These are phyloP conservation scores for Amaranthus cruentus DNA, from an alignment of 148 eudicot genomes.

Conservation along the genomic window DNA sequence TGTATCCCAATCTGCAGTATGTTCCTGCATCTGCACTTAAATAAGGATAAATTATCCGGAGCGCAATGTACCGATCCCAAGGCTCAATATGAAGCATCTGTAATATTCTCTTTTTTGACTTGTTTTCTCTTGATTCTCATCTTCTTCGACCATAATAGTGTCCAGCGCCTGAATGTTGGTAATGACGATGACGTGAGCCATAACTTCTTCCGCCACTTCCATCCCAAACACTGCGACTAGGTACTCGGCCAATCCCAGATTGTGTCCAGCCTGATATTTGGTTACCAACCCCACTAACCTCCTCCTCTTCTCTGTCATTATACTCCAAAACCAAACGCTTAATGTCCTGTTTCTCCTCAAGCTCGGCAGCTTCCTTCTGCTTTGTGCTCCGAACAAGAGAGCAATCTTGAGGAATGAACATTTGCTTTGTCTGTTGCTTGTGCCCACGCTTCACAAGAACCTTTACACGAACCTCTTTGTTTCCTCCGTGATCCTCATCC, in stretches of 20 bases:
- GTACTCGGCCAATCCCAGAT: slow-evolving; percentile 44
- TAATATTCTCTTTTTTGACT: not conserved
- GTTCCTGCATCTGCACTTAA: not conserved
- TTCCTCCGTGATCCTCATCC: slow-evolving; percentile 77
- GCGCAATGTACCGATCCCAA: not conserved
- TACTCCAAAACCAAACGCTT: slow-evolving; percentile 89
- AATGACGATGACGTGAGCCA: slow-evolving; percentile 64
- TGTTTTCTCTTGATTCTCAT: slow-evolving; percentile 19
- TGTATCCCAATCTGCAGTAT: not conserved
- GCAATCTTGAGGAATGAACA: slow-evolving; percentile 90
- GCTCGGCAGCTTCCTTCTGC: slow-evolving; percentile 96
- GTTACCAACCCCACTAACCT: slow-evolving; percentile 50
- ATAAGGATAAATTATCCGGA: not conserved
- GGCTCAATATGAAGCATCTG: not conserved
- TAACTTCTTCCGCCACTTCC: slow-evolving; percentile 59
- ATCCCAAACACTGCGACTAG: slow-evolving; percentile 61
- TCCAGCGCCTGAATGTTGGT: slow-evolving; percentile 68
- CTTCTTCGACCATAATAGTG: slow-evolving; percentile 63
- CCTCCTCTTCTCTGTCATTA: slow-evolving; percentile 97
- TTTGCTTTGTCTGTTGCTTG: slow-evolving; percentile 88
- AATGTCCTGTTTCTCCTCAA: slow-evolving; percentile 96
- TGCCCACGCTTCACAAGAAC: slow-evolving; percentile 92
- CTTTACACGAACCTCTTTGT: slow-evolving; percentile 74
- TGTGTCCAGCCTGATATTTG: slow-evolving; percentile 56
- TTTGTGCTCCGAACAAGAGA: slow-evolving; percentile 85